These are phyloP conservation scores for Colletotrichum sp. DNA, from an alignment of 2,329 filamentous ascomycete species.

Conservation along the genomic window DNA sequence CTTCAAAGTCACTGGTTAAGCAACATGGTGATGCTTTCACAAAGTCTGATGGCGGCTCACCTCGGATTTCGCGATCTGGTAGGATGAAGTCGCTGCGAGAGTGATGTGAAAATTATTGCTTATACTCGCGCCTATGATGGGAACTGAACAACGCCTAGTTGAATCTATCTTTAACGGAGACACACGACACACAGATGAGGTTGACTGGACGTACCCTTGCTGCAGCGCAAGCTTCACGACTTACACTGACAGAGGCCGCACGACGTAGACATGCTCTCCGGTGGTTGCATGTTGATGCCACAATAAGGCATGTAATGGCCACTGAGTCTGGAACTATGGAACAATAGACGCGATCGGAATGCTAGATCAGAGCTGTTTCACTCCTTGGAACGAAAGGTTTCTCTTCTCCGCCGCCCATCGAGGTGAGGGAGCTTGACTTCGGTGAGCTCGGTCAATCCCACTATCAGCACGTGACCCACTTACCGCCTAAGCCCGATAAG, in stretches of 20 bases:
- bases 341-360: not conserved
- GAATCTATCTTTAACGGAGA: no score
- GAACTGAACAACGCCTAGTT: no score
- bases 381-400: not conserved
- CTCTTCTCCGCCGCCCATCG: not conserved
- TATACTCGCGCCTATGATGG: no score
- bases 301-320: not conserved
- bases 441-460: not conserved
- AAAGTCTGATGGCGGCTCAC: not conserved
- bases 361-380: not conserved
- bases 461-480: conserved; percentile 9
- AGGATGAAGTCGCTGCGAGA: no score
- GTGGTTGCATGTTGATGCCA: not conserved
- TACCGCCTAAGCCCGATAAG: not conserved
- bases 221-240: no score
- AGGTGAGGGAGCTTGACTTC: not conserved
- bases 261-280: not conserved
- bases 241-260: no score
- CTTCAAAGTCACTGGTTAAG: not conserved
- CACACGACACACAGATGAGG: no score
- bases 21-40: not conserved
- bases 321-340: not conserved
- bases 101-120: no score
- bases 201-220: no score
- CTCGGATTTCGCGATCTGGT: not conserved